phyloP scores from a whole-genome alignment of 164 flowering plant species.

The Akebia trifoliata region DNA sequence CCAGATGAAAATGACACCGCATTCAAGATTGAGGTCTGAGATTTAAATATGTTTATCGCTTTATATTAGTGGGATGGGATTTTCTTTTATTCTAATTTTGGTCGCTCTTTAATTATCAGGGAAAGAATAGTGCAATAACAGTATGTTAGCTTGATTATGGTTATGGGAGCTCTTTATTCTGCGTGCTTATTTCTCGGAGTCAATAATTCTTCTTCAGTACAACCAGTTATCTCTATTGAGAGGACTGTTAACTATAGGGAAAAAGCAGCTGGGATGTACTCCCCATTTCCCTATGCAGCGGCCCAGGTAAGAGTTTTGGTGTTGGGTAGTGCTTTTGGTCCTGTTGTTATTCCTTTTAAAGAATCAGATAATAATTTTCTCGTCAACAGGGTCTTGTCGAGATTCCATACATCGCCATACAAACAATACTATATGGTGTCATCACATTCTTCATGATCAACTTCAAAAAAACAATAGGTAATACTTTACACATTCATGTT shows the following conservation, averaged over 20 bases:
- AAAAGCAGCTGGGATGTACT: constrained; percentile 77
- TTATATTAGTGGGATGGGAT: too few species aligned
- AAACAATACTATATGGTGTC: constrained; percentile 54
- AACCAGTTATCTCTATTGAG: too few species aligned
- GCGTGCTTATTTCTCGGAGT: too few species aligned
- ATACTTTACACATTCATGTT: constrained; percentile 1
- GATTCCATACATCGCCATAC: constrained; percentile 61
- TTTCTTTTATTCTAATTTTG: too few species aligned
- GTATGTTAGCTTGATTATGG: too few species aligned
- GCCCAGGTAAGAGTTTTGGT: constrained; percentile 54
- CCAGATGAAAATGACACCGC: too few species aligned
- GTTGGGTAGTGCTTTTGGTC: not conserved
- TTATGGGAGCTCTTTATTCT: too few species aligned
- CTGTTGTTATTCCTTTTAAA: not conserved
- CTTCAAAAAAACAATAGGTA: constrained; percentile 61
- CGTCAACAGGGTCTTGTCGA: constrained; percentile 69
- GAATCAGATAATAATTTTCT: constrained; percentile 8
- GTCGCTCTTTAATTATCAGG: constrained; percentile 18
- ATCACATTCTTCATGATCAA: constrained; percentile 74
- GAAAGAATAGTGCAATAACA: too few species aligned
- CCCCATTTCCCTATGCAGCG: constrained; percentile 69
- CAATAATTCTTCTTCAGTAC: too few species aligned
- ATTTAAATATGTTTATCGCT: too few species aligned
- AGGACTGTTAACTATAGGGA: constrained; percentile 83
- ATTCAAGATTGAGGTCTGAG: too few species aligned